phyloP scores from a whole-genome alignment of 805 yeast species.

The Yarrowia divulgata region DNA sequence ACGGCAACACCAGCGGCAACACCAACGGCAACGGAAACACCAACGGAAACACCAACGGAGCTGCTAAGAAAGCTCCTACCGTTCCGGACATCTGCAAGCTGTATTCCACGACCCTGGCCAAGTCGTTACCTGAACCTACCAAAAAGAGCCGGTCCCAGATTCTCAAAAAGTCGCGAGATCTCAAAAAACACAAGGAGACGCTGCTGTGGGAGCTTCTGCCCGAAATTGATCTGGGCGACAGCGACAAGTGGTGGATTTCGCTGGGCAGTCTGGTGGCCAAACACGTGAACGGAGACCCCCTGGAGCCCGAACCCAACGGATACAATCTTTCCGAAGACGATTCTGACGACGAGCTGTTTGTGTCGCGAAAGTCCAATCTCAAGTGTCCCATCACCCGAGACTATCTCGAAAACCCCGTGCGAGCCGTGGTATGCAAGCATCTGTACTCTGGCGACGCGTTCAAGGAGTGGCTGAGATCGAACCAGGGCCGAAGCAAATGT shows the following conservation, averaged over 20 bases:
- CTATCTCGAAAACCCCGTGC: constrained; percentile 8
- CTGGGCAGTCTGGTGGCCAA: background rate
- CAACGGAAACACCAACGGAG: too few species aligned
- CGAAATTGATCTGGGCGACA: background rate
- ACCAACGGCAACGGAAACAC: background rate
- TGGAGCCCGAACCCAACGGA: background rate
- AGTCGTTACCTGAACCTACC: background rate
- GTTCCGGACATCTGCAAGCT: background rate
- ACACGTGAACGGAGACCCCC: background rate
- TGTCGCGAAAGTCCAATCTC: constrained; percentile 23
- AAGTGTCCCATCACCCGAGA: constrained; percentile 27
- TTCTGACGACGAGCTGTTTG: constrained; percentile 22
- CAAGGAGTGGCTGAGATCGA: background rate
- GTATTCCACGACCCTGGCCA: background rate
- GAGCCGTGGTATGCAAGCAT: background rate
- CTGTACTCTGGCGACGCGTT: constrained; percentile 9
- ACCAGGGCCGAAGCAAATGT: background rate
- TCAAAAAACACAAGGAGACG: background rate
- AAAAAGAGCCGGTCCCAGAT: background rate
- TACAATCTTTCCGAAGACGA: background rate
- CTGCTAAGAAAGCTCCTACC: background rate
- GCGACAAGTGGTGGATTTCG: constrained; percentile 20
- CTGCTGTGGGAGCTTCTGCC: constrained; percentile 17
- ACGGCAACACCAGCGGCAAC: too few species aligned
- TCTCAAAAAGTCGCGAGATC: background rate